Evolutionary conservation across 1,139 yeast species (phyloP).

Genomic region (Candida pseudoviswanathii): DNA sequence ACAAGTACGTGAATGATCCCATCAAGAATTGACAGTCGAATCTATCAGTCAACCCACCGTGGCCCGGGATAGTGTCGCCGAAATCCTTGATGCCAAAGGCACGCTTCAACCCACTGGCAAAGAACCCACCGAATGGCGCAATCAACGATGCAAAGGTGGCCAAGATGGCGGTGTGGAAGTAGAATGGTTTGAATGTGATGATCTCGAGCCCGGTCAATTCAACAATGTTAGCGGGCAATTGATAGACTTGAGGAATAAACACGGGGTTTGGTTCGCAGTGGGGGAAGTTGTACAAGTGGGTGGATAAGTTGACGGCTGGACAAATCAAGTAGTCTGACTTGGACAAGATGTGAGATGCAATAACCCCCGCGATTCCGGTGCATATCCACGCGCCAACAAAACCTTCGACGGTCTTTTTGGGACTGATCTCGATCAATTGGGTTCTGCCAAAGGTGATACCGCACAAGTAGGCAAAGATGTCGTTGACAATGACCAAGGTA

Average conservation of each 20-base stretch:
- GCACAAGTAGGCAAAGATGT: conserved; percentile 93
- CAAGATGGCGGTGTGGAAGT: conserved; percentile 80
- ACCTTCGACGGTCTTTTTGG: conserved; percentile 97
- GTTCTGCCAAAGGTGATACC: conserved; percentile 97
- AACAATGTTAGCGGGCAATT: conserved; percentile 69
- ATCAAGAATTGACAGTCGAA: conserved; percentile 96
- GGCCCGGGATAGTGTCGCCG: conserved; percentile 61
- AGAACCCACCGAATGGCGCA: conserved; percentile 99
- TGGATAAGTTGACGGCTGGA: conserved; percentile 72
- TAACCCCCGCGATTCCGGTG: conserved; percentile 74
- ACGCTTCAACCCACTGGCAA: conserved; percentile 95
- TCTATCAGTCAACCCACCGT: conserved; percentile 97
- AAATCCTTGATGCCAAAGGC: conserved; percentile 77
- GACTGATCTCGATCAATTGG: conserved; percentile 89
- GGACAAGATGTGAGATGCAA: conserved; percentile 65
- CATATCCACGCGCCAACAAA: conserved; percentile 97
- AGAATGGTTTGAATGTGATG: conserved; percentile 77
- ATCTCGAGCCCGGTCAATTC: conserved; percentile 38
- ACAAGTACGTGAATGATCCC: conserved; percentile 94
- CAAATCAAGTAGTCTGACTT: conserved; percentile 80
- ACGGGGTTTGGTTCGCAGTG: conserved; percentile 87
- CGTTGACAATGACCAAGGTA: conserved; percentile 89
- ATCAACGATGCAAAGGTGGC: conserved; percentile 95
- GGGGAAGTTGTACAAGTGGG: conserved; percentile 49
- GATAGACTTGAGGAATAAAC: conserved; percentile 76